Percentiles rank a stretch among this genome's conserved stretches.
Evolutionary conservation across 768 basidiomycete species (phyloP).

Genomic region (Sporobolomyces pararoseus): DNA sequence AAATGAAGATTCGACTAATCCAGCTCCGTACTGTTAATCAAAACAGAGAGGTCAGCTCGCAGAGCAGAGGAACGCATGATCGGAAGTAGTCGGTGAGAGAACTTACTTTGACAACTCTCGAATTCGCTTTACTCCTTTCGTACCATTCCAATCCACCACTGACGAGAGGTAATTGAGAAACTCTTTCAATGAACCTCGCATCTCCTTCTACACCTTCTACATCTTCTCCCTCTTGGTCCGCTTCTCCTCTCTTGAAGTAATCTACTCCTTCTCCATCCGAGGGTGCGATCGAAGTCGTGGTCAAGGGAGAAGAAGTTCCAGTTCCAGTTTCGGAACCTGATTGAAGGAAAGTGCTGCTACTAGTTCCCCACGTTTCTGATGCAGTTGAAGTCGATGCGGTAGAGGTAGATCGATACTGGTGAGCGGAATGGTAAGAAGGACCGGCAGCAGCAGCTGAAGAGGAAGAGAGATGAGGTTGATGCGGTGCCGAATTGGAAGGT

Average conservation of each 20-base stretch:
- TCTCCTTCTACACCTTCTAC: constrained; percentile 1
- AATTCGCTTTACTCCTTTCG: constrained; percentile 76
- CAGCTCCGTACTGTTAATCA: constrained; percentile 34
- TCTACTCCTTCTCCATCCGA: background rate
- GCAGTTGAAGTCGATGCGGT: constrained; percentile 20
- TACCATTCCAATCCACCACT: constrained; percentile 38
- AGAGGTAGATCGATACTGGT: constrained; percentile 16
- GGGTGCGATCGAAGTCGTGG: background rate
- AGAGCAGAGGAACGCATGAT: too few relatives aligned
- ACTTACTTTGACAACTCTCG: constrained; percentile 75
- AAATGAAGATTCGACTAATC: constrained; percentile 39
- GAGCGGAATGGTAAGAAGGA: background rate
- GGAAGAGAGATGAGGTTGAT: background rate
- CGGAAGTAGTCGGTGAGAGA: too few relatives aligned
- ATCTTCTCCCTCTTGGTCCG: background rate
- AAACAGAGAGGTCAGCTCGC: background rate
- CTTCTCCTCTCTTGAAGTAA: background rate
- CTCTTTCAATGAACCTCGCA: constrained; percentile 37
- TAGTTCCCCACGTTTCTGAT: constrained; percentile 26
- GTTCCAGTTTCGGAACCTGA: constrained; percentile 6
- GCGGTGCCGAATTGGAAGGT: too few relatives aligned
- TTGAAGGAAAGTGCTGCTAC: background rate
- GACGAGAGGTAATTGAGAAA: constrained; percentile 34
- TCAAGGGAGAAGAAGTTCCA: constrained; percentile 1
- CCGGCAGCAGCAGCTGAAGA: background rate